Conservation (phyloP, 2,329 filamentous ascomycete genomes). For the Aspergillus fumigatus region DNA sequence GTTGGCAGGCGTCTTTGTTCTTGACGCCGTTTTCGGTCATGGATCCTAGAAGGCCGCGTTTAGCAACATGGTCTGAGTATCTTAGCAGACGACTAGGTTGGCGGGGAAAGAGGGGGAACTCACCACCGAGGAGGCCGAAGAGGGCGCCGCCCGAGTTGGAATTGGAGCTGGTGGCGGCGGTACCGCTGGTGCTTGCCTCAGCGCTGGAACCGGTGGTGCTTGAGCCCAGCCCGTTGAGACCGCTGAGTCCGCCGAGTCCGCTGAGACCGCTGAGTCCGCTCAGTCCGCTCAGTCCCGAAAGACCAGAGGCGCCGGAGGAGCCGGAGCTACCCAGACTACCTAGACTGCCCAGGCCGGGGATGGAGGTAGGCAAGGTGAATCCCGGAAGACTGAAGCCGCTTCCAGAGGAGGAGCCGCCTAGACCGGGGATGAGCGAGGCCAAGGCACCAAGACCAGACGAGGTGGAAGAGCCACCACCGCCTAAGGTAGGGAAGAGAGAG, state of each 20-base stretch:
- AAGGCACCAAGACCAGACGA: neutral
- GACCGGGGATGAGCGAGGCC: neutral
- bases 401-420: neutral
- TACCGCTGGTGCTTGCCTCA: neutral
- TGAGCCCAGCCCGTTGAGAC: neutral
- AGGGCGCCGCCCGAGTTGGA: neutral
- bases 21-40: slow-evolving; percentile 37
- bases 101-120: neutral
- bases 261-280: neutral
- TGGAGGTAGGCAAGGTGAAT: neutral
- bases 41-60: slow-evolving; percentile 15
- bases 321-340: neutral
- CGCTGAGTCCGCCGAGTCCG: neutral
- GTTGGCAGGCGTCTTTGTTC: slow-evolving; percentile 37
- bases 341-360: neutral
- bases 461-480: slow-evolving; percentile 1
- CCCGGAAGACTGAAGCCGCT: neutral
- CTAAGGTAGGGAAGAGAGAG: slow-evolving; percentile 8
- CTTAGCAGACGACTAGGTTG: neutral
- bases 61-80: slow-evolving; percentile 7
- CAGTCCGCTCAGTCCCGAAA: neutral
- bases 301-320: neutral
- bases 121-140: neutral
- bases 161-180: neutral
- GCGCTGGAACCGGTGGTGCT: neutral